Evolutionary conservation across 805 yeast genomes (phyloP).

Genomic region (Wickerhamiella qilinensis): DNA sequence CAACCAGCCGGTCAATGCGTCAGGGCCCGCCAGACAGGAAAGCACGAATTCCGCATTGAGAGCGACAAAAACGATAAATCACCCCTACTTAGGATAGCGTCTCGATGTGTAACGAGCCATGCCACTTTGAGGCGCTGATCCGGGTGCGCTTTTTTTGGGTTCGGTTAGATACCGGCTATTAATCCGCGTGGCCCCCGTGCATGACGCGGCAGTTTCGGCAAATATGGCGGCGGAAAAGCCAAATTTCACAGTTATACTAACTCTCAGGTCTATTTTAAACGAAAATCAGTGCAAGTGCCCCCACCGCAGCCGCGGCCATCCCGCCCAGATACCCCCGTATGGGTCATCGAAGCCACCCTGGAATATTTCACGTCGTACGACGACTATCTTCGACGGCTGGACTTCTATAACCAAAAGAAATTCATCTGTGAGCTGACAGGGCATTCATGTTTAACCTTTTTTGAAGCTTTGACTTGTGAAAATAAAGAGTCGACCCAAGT

Average conservation of each 20-base stretch:
- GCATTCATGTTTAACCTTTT: constrained; percentile 74
- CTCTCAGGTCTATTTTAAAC: constrained; percentile 24
- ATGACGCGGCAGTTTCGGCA: not conserved
- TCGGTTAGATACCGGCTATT: not conserved
- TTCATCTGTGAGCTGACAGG: constrained; percentile 96
- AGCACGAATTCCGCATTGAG: too few species aligned
- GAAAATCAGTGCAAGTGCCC: constrained; percentile 20
- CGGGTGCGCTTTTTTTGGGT: not conserved
- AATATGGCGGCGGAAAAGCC: not conserved
- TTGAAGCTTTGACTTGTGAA: constrained; percentile 76
- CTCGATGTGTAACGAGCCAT: not conserved
- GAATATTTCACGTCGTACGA: constrained; percentile 78
- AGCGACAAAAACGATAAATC: too few species aligned
- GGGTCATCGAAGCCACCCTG: constrained; percentile 68
- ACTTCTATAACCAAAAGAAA: constrained; percentile 34
- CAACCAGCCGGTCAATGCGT: too few species aligned
- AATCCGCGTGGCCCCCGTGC: not conserved
- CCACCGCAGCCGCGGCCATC: constrained; percentile 14
- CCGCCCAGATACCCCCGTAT: constrained; percentile 39
- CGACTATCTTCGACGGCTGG: constrained; percentile 41
- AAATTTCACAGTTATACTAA: not conserved
- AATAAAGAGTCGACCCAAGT: constrained; percentile 33
- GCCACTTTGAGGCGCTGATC: not conserved
- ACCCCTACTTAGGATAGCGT: not conserved
- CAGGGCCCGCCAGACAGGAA: too few species aligned